Percentiles rank a stretch among this genome's conserved stretches.
Evolutionary conservation across 306 rosid genomes (phyloP).

Genomic region (Ziziphus jujuba): DNA sequence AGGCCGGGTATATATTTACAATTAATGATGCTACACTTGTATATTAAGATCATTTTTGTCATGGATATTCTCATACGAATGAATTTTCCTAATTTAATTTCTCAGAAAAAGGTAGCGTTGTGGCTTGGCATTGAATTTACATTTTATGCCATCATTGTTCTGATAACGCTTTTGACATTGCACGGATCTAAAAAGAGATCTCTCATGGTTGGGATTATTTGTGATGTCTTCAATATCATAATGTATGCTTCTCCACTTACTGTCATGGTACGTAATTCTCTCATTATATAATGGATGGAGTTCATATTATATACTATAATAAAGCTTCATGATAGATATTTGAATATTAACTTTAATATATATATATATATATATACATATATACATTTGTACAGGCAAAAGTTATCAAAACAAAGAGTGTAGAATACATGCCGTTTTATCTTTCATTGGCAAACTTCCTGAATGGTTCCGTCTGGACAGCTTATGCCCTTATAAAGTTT

Average conservation of each 20-base stretch:
- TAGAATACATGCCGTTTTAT: constrained; percentile 70
- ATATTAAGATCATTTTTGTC: not conserved
- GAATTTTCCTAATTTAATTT: not conserved
- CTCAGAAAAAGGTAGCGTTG: constrained; percentile 42
- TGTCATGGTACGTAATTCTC: constrained; percentile 45
- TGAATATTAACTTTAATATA: no score
- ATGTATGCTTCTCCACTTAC: constrained; percentile 77
- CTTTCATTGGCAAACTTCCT: constrained; percentile 67
- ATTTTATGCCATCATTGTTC: constrained; percentile 38
- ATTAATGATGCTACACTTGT: no score
- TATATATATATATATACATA: no score
- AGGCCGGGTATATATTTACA: constrained; percentile 49
- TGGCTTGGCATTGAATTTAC: constrained; percentile 24
- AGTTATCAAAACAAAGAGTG: constrained; percentile 68
- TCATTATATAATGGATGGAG: no score
- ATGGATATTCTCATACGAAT: no score
- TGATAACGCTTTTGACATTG: constrained; percentile 37
- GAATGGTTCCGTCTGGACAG: constrained; percentile 71
- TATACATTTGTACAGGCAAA: constrained; percentile 41
- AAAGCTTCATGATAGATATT: no score
- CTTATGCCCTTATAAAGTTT: constrained; percentile 65
- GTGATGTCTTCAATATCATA: constrained; percentile 64
- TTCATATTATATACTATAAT: no score
- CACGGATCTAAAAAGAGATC: constrained; percentile 45
- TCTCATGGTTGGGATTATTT: constrained; percentile 56